Conservation (phyloP, 805 yeast species). For the Candida hispaniensis region DNA sequence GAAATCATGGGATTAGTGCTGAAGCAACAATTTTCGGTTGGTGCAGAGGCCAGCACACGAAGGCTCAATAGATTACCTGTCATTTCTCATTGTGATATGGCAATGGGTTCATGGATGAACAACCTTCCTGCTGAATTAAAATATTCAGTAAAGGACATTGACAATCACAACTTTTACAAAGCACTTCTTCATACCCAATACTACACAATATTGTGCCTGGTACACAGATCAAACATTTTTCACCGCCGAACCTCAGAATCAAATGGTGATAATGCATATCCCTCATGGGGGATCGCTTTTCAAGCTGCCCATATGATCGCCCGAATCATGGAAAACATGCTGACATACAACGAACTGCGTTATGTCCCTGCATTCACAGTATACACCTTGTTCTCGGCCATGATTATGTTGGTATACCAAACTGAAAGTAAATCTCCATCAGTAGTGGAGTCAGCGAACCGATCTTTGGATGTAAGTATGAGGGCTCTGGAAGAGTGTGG, state of each 20-base stretch:
- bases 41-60: slow-evolving; percentile 42
- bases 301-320: slow-evolving; percentile 72
- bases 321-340: slow-evolving; percentile 46
- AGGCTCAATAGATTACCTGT: slow-evolving; percentile 38
- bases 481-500: slow-evolving; percentile 34
- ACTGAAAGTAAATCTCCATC: slow-evolving; percentile 33
- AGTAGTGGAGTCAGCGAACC: slow-evolving; percentile 32
- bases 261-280: slow-evolving; percentile 31
- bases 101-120: slow-evolving; percentile 68
- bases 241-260: slow-evolving; percentile 23
- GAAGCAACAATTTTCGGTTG: slow-evolving; percentile 59
- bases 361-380: slow-evolving; percentile 50
- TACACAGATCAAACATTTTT: slow-evolving; percentile 58
- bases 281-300: slow-evolving; percentile 74
- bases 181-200: slow-evolving; percentile 57
- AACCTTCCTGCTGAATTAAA: slow-evolving; percentile 52
- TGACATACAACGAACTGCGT: slow-evolving; percentile 39
- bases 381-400: slow-evolving; percentile 51
- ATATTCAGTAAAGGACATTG: slow-evolving; percentile 46
- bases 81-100: slow-evolving; percentile 55
- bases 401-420: slow-evolving; percentile 64
- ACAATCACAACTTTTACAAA: slow-evolving; percentile 45
- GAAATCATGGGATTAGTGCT: slow-evolving; percentile 62
- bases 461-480: slow-evolving; percentile 30
- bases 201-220: slow-evolving; percentile 58